These are phyloP conservation scores for Quillaja saponaria DNA, from an alignment of 306 rosid genomes.

Conservation along the genomic window DNA sequence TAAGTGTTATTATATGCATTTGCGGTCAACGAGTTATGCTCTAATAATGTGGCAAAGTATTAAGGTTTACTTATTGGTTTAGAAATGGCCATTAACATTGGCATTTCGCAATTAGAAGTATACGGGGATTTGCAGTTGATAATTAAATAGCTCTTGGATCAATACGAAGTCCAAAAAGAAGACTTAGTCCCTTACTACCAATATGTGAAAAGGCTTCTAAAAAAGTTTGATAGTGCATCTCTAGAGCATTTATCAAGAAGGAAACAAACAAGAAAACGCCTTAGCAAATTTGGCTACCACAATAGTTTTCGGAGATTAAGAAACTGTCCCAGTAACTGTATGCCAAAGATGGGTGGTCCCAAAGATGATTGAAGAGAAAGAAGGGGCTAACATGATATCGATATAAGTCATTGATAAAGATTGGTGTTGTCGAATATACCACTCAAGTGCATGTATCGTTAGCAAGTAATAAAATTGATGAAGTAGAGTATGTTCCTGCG, in stretches of 20 bases:
- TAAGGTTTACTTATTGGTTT: neutral
- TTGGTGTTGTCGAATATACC: too few relatives aligned
- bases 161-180: too few relatives aligned
- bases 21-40: too few relatives aligned
- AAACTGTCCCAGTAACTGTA: neutral
- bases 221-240: neutral
- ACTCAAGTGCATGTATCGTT: too few relatives aligned
- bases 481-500: too few relatives aligned
- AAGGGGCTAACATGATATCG: neutral
- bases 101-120: too few relatives aligned
- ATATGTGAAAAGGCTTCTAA: too few relatives aligned
- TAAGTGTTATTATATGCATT: neutral
- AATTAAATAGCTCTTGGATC: too few relatives aligned
- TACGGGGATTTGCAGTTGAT: neutral
- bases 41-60: neutral
- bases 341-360: neutral
- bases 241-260: neutral
- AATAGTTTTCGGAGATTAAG: too few relatives aligned
- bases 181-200: neutral
- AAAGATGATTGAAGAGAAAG: neutral
- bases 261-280: neutral
- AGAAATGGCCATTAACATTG: too few relatives aligned
- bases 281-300: too few relatives aligned
- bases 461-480: too few relatives aligned
- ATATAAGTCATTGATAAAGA: neutral